Evolutionary conservation across 768 basidiomycete genomes (phyloP).

Genomic region (Pleurotus tuber-regium): DNA sequence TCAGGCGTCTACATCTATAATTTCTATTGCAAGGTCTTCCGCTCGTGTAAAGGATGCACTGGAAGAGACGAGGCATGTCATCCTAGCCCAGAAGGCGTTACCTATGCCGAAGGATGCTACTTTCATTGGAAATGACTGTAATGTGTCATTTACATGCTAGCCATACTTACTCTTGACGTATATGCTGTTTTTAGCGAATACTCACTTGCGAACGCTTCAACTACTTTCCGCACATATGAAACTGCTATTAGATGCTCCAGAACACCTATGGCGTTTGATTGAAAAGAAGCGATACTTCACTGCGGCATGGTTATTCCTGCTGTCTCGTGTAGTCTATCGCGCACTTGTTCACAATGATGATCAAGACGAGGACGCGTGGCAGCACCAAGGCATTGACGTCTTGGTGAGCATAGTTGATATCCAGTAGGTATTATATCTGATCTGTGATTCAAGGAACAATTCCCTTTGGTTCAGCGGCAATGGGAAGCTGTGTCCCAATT

Average conservation of each 20-base stretch:
- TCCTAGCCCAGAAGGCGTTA: constrained; percentile 45
- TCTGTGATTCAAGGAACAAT: constrained; percentile 71
- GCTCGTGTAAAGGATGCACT: constrained; percentile 61
- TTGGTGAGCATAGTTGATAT: constrained; percentile 37
- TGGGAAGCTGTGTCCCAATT: constrained; percentile 91
- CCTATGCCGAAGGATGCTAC: constrained; percentile 40
- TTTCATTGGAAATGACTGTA: constrained; percentile 34
- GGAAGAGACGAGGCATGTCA: constrained; percentile 55
- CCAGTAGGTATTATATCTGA: too few species aligned
- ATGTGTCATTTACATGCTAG: neutral
- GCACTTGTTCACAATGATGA: constrained; percentile 63
- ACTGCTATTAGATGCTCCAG: constrained; percentile 87
- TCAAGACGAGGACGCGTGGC: constrained; percentile 63
- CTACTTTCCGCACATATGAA: constrained; percentile 86
- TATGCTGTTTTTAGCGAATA: constrained; percentile 40
- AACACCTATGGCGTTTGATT: constrained; percentile 86
- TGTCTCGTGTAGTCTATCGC: constrained; percentile 82
- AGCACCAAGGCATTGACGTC: constrained; percentile 58
- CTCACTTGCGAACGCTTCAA: constrained; percentile 67
- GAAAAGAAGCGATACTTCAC: constrained; percentile 77
- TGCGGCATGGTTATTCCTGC: constrained; percentile 85
- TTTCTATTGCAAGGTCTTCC: constrained; percentile 70
- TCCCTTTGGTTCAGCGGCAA: constrained; percentile 87
- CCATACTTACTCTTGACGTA: constrained; percentile 1
- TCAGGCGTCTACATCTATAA: constrained; percentile 83